phyloP scores from a whole-genome alignment of 345 rosid species.

The Salix purpurea region DNA sequence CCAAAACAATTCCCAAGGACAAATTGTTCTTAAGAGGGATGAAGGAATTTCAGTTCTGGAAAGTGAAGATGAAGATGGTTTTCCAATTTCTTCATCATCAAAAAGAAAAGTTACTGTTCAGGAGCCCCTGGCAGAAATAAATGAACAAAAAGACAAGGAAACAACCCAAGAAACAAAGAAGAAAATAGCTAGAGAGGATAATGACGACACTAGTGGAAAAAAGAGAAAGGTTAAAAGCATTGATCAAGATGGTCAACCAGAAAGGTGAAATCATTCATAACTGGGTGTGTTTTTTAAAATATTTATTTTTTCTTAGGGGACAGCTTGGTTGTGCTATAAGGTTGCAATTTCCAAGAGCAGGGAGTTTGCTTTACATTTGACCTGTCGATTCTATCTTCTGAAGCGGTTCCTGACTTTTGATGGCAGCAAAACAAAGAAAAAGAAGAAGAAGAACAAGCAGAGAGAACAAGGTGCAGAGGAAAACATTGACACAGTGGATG shows the following conservation, averaged over 20 bases:
- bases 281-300: neutral
- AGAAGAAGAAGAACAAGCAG: conserved; percentile 36
- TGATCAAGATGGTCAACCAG: conserved; percentile 50
- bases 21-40: conserved; percentile 39
- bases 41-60: conserved; percentile 40
- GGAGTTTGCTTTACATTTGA: neutral
- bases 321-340: neutral
- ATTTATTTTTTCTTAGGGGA: neutral
- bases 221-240: conserved; percentile 60
- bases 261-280: conserved; percentile 41
- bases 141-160: conserved; percentile 21
- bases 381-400: conserved; percentile 6
- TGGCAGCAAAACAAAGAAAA: conserved; percentile 60
- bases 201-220: conserved; percentile 33
- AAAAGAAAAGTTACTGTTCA: conserved; percentile 20
- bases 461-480: conserved; percentile 37
- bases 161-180: conserved; percentile 19
- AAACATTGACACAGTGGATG: conserved; percentile 21
- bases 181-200: conserved; percentile 23
- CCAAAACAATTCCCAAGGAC: conserved; percentile 21
- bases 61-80: conserved; percentile 95
- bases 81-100: conserved; percentile 49
- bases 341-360: neutral
- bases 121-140: conserved; percentile 25
- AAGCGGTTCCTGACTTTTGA: conserved; percentile 16